phyloP scores from a whole-genome alignment of 306 rosid species.

The Begonia masoniana region DNA sequence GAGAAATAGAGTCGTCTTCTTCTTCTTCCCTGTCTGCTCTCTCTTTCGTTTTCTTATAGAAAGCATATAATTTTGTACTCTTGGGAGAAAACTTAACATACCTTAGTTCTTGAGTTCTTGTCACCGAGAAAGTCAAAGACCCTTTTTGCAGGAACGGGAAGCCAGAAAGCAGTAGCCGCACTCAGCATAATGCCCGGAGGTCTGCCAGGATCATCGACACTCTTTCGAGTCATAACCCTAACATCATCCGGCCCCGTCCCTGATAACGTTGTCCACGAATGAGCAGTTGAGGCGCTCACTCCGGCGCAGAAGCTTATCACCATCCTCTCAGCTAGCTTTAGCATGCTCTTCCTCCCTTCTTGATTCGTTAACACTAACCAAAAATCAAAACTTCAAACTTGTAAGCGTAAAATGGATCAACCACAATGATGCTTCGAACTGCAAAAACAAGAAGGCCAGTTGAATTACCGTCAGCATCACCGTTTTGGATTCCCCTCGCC shows the following conservation, averaged over 20 bases:
- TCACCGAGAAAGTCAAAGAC: conserved; percentile 87
- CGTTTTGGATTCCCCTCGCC: conserved; percentile 71
- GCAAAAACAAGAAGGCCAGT: no score
- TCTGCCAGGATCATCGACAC: conserved; percentile 86
- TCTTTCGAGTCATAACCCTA: conserved; percentile 91
- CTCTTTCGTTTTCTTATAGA: no score
- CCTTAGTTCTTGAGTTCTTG: conserved; percentile 83
- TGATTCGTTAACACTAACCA: conserved; percentile 49
- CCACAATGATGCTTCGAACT: no score
- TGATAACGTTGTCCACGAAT: conserved; percentile 80
- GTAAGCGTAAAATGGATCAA: no score
- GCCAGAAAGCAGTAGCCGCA: conserved; percentile 99
- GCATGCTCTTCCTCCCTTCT: conserved; percentile 93
- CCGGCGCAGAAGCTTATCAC: conserved; percentile 90
- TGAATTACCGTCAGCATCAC: conserved; percentile 64
- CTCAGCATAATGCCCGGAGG: conserved; percentile 94
- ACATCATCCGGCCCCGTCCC: conserved; percentile 98
- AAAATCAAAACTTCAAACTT: no score
- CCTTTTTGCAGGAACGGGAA: conserved; percentile 69
- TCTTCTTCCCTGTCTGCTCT: no score
- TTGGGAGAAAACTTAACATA: conserved; percentile 1
- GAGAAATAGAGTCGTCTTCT: no score
- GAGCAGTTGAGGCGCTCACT: conserved; percentile 92
- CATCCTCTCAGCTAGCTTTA: conserved; percentile 95
- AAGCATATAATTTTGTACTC: no score